Conservation (phyloP, 2,329 filamentous ascomycete genomes). For the Stenocarpella maydis region DNA sequence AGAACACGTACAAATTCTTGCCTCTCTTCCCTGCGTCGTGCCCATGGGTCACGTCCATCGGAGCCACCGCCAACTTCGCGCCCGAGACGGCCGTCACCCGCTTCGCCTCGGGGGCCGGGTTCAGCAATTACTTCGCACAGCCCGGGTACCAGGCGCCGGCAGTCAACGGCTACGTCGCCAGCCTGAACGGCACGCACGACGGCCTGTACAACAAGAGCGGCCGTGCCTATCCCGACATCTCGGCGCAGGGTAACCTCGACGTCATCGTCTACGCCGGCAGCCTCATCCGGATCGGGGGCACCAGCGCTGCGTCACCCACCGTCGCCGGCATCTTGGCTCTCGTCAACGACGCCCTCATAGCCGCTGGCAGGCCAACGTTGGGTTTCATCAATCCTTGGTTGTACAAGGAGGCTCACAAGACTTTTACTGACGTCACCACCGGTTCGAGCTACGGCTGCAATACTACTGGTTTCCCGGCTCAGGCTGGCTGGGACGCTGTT, state of each 20-base stretch:
- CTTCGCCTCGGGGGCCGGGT: conserved; percentile 45
- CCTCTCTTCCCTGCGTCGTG: conserved; percentile 72
- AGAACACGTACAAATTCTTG: conserved; percentile 60
- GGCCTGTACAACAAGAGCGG: conserved; percentile 55
- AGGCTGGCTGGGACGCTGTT: conserved; percentile 51
- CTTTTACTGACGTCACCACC: conserved; percentile 44
- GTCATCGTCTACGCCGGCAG: conserved; percentile 45
- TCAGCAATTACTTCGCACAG: conserved; percentile 45
- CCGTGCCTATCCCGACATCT: conserved; percentile 58
- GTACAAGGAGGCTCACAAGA: conserved; percentile 40
- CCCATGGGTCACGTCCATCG: conserved; percentile 73
- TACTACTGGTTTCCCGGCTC: conserved; percentile 51
- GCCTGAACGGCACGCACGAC: conserved; percentile 49
- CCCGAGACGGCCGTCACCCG: conserved; percentile 39
- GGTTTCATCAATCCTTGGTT: conserved; percentile 58
- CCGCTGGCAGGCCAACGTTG: conserved; percentile 54
- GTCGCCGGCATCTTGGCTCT: conserved; percentile 57
- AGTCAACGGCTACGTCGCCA: conserved; percentile 53
- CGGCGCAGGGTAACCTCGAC: conserved; percentile 51
- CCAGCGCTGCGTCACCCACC: conserved; percentile 58
- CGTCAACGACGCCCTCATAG: conserved; percentile 58
- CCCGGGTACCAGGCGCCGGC: conserved; percentile 49
- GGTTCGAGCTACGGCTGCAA: conserved; percentile 49
- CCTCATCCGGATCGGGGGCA: conserved; percentile 54
- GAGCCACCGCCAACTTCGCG: conserved; percentile 57